Evolutionary conservation across 164 flowering plant genomes (phyloP), one percentile per base, ranked within the genome.

Genomic region (Houttuynia cordata): DNA sequence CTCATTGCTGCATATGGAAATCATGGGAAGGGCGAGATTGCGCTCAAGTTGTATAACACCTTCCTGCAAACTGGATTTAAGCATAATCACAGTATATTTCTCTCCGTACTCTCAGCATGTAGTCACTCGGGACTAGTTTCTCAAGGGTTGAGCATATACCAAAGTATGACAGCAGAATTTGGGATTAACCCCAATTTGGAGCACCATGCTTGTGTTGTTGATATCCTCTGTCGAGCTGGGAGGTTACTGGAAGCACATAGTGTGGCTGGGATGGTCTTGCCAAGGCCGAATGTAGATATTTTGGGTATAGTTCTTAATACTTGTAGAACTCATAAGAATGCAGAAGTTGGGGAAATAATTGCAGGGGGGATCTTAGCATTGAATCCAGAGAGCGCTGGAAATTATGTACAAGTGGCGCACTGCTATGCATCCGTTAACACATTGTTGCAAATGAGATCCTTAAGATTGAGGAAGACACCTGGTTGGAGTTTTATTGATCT

Each of bases 401-500:
- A 78, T 67, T 91, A 74, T 64, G 86, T 91, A 70, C 95, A 86
- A 70, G 40, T 91, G 55, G 93, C 86, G 19, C 87, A 84, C 19
- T 72, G 80, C 65, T 82, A 76, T 76, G 94, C 94, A 62, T 76
- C 91, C 23, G 67, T 75, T 77, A 73, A 71, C 67, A 75, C 78
- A 10, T 83, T 77, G 91, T 70, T 64, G 57, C 81, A 83, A 65
- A 86, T 89, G 91, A 82, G 79, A 67, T 74, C 82, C 53, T 74
- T 82, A 58, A 90, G 94, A 30, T 63, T 86, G 71, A 83, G 68
- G 64, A 89, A 87, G 60, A 66, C 74, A 49, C 94, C 97, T 6
- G 94, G 86, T 22, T 89, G 97, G 97, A 89, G 97, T 65, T 81
- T 60, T 53, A 75, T 89, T 61, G 92, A 86, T 56, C 57, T 78